phyloP scores from a whole-genome alignment of 768 basidiomycete genomes.

The Rhizopogon vesiculosus region DNA sequence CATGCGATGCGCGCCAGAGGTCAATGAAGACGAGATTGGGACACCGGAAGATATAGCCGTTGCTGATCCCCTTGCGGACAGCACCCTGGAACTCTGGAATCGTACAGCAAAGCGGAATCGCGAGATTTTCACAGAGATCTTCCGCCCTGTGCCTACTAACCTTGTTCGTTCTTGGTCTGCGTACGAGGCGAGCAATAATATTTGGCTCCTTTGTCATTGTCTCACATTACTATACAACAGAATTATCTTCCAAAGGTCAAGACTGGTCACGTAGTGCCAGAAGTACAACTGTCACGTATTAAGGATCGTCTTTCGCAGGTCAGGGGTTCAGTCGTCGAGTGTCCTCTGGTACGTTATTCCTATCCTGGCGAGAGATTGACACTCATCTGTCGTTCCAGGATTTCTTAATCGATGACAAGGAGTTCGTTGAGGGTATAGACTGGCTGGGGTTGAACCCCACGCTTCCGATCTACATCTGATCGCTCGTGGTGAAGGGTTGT shows the following conservation, averaged over 20 bases:
- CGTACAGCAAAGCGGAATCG: constrained; percentile 75
- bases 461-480: constrained; percentile 70
- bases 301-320: constrained; percentile 73
- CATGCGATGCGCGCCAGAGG: constrained; percentile 77
- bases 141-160: constrained; percentile 84
- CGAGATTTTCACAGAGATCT: constrained; percentile 82
- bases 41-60: constrained; percentile 58
- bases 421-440: constrained; percentile 62
- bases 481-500: neutral
- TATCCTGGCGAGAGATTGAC: neutral
- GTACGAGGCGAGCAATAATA: constrained; percentile 55
- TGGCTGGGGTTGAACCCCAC: constrained; percentile 76
- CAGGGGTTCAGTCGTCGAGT: constrained; percentile 70
- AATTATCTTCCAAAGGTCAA: constrained; percentile 71
- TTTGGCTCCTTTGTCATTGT: neutral
- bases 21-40: constrained; percentile 63
- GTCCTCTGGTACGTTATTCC: constrained; percentile 52
- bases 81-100: constrained; percentile 55
- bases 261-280: constrained; percentile 76
- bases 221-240: constrained; percentile 40
- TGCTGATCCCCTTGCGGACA: constrained; percentile 72
- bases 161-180: constrained; percentile 72
- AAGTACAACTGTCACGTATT: constrained; percentile 58
- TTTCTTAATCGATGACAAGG: constrained; percentile 79
- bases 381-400: constrained; percentile 41